Evolutionary conservation across 768 basidiomycete genomes (phyloP), one percentile per base, ranked within the genome.

Genomic region (Myochromella boudieri): DNA sequence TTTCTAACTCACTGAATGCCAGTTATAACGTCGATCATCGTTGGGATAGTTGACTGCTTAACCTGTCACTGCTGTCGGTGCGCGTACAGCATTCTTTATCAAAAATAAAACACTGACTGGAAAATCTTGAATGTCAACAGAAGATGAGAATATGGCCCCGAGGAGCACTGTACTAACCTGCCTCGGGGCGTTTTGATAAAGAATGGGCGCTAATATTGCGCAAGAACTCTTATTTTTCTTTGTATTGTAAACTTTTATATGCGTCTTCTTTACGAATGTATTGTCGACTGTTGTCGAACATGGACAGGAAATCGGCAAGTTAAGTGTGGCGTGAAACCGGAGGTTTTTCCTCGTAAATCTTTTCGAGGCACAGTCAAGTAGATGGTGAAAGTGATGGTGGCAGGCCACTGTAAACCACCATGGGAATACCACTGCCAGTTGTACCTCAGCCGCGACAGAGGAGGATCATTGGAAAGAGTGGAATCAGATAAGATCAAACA

Each of bases 61-160:
- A 75, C 74, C 11, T 70, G 71, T 48, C 64, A 71, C 37, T 76
- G 74, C 56, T 78, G 70, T 62, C 58, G 70, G 68, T 72, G n/a
- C 7, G 33, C 33, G n/a, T 34, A n/a, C 18, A 7, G 5, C 33
- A 34, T 34, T 12, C 33, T 14, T 34, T 34, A 6, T 34, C n/a
- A n/a, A n/a, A n/a, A n/a, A n/a, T n/a, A n/a, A n/a, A n/a, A n/a
- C n/a, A n/a, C n/a, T n/a, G n/a, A n/a, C n/a, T n/a, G n/a, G n/a
- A n/a, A n/a, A n/a, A n/a, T n/a, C n/a, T n/a, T n/a, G n/a, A n/a
- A n/a, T n/a, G n/a, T n/a, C n/a, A 8, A 29, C 28, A 6, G 33
- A 34, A 6, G 33, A n/a, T 34, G 33, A 34, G 14, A n/a, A n/a
- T 5, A 17, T 17, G 33, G 33, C 33, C 33, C 18, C 33, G 33